Evolutionary conservation across 78 protist species (phyloP).

Genomic region (Polysphondylium violaceum): DNA sequence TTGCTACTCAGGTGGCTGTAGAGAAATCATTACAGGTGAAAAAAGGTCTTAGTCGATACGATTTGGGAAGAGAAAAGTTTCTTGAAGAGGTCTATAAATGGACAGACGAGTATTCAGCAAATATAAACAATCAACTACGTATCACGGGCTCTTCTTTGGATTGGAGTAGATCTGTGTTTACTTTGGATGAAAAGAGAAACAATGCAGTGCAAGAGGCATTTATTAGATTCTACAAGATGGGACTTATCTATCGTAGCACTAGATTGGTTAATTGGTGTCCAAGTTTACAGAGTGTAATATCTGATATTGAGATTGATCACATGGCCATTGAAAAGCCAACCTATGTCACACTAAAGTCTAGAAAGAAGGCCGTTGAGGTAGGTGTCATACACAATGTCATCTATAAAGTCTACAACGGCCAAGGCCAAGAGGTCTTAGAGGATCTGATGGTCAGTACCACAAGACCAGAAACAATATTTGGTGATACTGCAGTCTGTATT

Average conservation of each 20-base stretch:
- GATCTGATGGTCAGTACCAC: constrained; percentile 93
- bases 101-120: constrained; percentile 87
- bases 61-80: constrained; percentile 86
- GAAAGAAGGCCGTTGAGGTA: constrained; percentile 37
- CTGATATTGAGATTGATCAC: constrained; percentile 94
- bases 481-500: constrained; percentile 95
- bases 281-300: constrained; percentile 91
- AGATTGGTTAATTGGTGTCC: constrained; percentile 95
- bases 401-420: constrained; percentile 4
- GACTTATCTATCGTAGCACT: constrained; percentile 81
- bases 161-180: constrained; percentile 93
- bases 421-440: neutral
- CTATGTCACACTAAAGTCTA: constrained; percentile 11
- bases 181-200: constrained; percentile 81
- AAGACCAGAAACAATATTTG: constrained; percentile 97
- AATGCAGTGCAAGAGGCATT: constrained; percentile 93
- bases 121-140: constrained; percentile 81
- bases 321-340: constrained; percentile 21
- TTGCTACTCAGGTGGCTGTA: constrained; percentile 97
- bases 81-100: constrained; percentile 89
- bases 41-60: constrained; percentile 58
- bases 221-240: constrained; percentile 64
- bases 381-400: constrained; percentile 81
- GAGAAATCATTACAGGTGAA: constrained; percentile 62
- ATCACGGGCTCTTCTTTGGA: constrained; percentile 92